phyloP scores from a whole-genome alignment of 106 monocot species.

The Apostasia shenzhenica region DNA sequence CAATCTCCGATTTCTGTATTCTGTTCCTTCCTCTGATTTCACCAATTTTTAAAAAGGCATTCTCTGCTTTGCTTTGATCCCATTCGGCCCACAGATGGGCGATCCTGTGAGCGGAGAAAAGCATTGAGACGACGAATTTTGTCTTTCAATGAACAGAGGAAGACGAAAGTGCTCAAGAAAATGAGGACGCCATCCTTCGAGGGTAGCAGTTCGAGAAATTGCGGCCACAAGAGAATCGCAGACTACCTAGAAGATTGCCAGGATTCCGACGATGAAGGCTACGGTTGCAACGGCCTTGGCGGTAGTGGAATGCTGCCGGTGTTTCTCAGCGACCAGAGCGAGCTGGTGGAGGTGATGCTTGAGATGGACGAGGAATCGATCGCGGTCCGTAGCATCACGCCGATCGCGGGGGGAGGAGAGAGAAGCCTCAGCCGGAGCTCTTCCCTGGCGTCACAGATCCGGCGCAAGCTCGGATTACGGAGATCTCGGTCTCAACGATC shows the following conservation, averaged over 20 bases:
- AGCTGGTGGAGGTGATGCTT: slow-evolving; percentile 70
- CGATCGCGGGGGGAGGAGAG: slow-evolving; percentile 10
- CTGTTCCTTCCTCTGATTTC: too few relatives aligned
- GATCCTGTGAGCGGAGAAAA: too few relatives aligned
- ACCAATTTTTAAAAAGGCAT: too few relatives aligned
- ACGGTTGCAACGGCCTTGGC: slow-evolving; percentile 2
- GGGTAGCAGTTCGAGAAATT: too few relatives aligned
- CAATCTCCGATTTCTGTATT: too few relatives aligned
- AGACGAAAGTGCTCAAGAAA: too few relatives aligned
- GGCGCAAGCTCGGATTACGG: slow-evolving; percentile 64
- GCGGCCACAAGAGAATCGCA: slow-evolving; percentile 37
- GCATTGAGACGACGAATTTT: too few relatives aligned
- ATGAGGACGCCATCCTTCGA: too few relatives aligned
- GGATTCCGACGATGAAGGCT: slow-evolving; percentile 25
- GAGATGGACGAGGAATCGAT: slow-evolving; percentile 70
- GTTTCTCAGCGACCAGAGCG: slow-evolving; percentile 39
- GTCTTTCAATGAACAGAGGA: too few relatives aligned
- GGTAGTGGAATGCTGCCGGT: slow-evolving; percentile 28
- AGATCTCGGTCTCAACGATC: slow-evolving; percentile 36
- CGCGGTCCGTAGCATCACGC: slow-evolving; percentile 51
- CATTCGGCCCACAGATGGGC: too few relatives aligned
- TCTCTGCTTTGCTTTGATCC: too few relatives aligned
- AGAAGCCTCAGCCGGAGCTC: slow-evolving; percentile 35
- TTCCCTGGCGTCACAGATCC: slow-evolving; percentile 54
- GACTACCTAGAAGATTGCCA: slow-evolving; percentile 45